These are phyloP conservation scores for Hypoxylon sp. DNA, from an alignment of 2,329 filamentous ascomycete species.

Conservation along the genomic window DNA sequence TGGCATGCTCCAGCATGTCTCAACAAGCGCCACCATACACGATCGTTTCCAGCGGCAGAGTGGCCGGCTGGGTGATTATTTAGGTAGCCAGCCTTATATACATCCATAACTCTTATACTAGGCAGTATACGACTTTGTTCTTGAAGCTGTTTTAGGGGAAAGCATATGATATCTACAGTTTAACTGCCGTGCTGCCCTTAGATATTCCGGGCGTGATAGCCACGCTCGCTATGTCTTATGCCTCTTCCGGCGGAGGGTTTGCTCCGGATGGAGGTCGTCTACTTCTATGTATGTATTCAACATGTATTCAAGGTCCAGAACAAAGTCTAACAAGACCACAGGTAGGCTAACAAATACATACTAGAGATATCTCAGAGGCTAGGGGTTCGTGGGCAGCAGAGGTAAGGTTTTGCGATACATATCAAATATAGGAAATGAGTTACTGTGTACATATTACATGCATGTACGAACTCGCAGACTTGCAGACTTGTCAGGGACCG, in stretches of 20 bases:
- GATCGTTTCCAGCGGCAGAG: constrained; percentile 1
- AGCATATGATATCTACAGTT: neutral
- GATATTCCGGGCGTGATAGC: neutral
- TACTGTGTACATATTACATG: no score
- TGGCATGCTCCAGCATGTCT: constrained; percentile 8
- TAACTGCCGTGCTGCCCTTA: neutral
- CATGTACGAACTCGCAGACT: no score
- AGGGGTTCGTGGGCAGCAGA: neutral
- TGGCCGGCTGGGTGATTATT: no score
- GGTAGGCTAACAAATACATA: constrained; percentile 11
- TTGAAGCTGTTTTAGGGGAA: no score
- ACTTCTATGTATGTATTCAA: constrained; percentile 11
- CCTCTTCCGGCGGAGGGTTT: constrained; percentile 22
- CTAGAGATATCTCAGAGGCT: neutral
- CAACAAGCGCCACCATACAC: constrained; percentile 20
- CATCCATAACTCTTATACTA: neutral
- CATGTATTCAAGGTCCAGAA: constrained; percentile 16
- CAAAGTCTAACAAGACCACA: constrained; percentile 6
- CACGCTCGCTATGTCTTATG: no score
- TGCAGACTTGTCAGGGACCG: neutral
- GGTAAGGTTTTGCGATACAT: neutral
- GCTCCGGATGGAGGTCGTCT: constrained; percentile 24
- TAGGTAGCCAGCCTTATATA: no score
- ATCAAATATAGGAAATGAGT: no score
- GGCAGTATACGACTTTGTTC: no score